Base-by-base conservation (phyloP, 208 protist genomes). In the Entamoeba dispar region DNA sequence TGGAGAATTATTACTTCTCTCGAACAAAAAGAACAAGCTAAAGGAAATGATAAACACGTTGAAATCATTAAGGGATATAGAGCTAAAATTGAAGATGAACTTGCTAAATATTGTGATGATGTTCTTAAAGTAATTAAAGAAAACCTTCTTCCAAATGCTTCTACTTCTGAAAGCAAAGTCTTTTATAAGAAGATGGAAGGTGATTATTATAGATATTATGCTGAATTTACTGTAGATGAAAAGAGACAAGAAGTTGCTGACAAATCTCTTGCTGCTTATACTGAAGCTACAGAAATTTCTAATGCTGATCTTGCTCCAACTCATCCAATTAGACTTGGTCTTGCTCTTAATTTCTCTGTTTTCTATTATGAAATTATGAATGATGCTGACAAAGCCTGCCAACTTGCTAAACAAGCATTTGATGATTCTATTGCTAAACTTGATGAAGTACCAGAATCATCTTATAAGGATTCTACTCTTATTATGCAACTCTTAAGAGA, bases 321-420 rank as follows among this genome's bases (percentile, higher is more conserved):
- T 38, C 97, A 98, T 94, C 98, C 98, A 55, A 99, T 99, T 94
- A 97, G 98, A 93, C 97, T 99, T 47, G 98, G 98, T 93, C 98
- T 99, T 52, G 98, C 98, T 19, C 97, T 99, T 38, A 99, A 99
- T 97, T 99, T 99, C 95, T 99, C 98, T 55, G 98, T 99, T 52
- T 99, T 99, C 95, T 99, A 99, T 95, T 99, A 99, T 95, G 98
- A 99, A 96, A 99, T 99, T 94, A 95, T 99, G 31, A 98, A 98
- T 94, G 96, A 96, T 90, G 97, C 97, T 50, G 98, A 99, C 95
- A 95, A 96, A 57, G 97, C 97, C 73, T 97, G 97, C 96, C 96
- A 93, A 93, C 96, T 98, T 73, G 97, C 97, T 12, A 97, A 97
- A 92, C 94, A 96, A 94, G 97, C 97, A 27, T 98, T 98, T 95